These are phyloP conservation scores for Creolimax fragrantissima DNA, from an alignment of 78 protist genomes.

Conservation along the genomic window DNA sequence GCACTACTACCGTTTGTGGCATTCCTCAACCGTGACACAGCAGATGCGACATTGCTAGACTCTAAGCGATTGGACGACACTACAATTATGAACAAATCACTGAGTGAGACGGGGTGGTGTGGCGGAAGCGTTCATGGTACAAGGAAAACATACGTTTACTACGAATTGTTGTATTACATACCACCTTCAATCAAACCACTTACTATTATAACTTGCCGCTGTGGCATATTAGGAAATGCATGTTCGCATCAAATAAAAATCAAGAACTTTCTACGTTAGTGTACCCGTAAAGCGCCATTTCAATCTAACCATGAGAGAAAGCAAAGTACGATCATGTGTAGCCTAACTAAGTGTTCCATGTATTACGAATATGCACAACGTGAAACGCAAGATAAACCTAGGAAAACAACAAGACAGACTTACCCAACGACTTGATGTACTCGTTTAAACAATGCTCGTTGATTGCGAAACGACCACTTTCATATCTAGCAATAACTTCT, in stretches of 20 bases:
- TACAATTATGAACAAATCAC: not conserved
- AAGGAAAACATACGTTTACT: too few relatives aligned
- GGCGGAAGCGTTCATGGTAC: not conserved
- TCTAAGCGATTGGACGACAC: not conserved
- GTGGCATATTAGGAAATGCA: not conserved
- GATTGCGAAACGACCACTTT: not conserved
- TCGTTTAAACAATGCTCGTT: not conserved
- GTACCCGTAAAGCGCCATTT: not conserved
- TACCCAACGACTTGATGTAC: conserved; percentile 13
- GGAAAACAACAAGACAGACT: not conserved
- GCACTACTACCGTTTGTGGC: too few relatives aligned
- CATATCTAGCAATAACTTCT: not conserved
- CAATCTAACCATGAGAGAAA: not conserved
- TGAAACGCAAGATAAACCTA: not conserved
- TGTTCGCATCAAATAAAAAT: not conserved
- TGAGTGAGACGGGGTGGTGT: not conserved
- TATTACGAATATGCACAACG: not conserved
- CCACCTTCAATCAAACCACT: too few relatives aligned
- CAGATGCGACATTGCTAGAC: too few relatives aligned
- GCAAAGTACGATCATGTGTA: not conserved
- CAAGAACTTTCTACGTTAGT: not conserved
- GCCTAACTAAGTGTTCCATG: not conserved
- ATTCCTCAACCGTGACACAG: too few relatives aligned
- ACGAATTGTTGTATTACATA: too few relatives aligned
- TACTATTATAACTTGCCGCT: not conserved